Evolutionary conservation across 768 basidiomycete genomes (phyloP), one percentile per base, ranked within the genome.

Genomic region (Leccinum disarticulatum): DNA sequence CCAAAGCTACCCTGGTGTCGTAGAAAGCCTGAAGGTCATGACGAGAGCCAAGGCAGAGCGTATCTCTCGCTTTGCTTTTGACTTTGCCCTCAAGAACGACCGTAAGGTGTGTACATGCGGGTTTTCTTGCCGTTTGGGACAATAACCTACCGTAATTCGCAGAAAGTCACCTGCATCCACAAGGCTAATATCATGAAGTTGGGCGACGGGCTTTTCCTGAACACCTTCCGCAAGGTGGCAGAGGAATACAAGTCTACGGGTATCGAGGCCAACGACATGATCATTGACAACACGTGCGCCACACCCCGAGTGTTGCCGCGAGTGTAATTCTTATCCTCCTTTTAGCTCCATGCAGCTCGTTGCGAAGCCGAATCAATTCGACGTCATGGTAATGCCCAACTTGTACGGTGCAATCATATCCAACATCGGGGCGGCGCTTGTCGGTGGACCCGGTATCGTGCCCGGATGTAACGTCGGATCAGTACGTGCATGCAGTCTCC

Each of bases 181-280:
- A 99, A 99, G 79, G 97, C 97, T 69, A 98, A 98, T 82, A 99
- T 99, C 82, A 99, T 99, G 97, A 99, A 99, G 77, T 88, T 98
- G 68, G 96, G 96, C 74, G 97, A 98, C 70, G 97, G 97, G 76
- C 86, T 99, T 47, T 98, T 98, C 88, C 84, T 98, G 68, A 95
- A 94, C 77, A 98, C 95, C 25, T 99, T 98, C 87, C 91, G 94
- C 67, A 84, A 87, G 61, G 85, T 99, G 60, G 97, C 95, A 35
- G 93, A 98, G 76, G 96, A 98, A 73, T 99, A 98, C 84, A 91
- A 87, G 77, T 88, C 87, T 55, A 81, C 88, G 48, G 97, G 97
- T 48, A 95, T 99, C 70, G 84, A 86, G 66, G 92, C 82, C 73
- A 96, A 98, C 70, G 92, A 96, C 77, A 98, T 99, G 97, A 99